Base-by-base conservation (phyloP, 495 filamentous ascomycete species). In the Penicillium silybi region DNA sequence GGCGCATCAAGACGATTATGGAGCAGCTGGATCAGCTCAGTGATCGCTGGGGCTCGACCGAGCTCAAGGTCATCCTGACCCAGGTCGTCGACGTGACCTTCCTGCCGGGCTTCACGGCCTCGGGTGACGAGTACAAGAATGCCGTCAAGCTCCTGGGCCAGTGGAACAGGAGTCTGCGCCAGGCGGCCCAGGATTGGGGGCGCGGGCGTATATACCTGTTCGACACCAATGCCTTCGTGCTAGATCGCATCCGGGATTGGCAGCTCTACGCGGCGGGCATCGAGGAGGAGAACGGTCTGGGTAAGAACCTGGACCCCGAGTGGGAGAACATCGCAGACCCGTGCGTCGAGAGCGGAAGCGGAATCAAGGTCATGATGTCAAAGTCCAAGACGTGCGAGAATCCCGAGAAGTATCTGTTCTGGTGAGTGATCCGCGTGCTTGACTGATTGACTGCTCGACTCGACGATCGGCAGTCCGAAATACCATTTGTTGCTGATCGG, bases 401-500 rank as follows among this genome's bases (percentile, higher is more conserved):
- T 40, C 79, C 76, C 2, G 68, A 75, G 8, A 74, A 68, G 46
- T 80, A 72, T 61, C 67, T 80, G 26, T 80, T 81, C 62, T 79
- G 77, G 79, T 80, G 65, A 66, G 70, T 58, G 17, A n/a, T 13
- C 25, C 23, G 26, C 5, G 46, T 22, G 5, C 18, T 7, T 6
- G 4, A 34, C 22, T 35, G 17, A 1, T 42, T 35, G 26, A 11
- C 40, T 15, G 19, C 25, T 40, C 42, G 5, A 11, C 25, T 27
- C 19, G 15, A 10, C 15, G 52, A 57, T 57, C 53, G 49, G 47
- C 57, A 44, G 2, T 13, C 16, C 27, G 0, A 16, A 39, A 49
- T 53, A 29, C 29, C 17, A 19, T 25, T 50, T 48, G 29, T 20
- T 44, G 25, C 52, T 60, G 43, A 42, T 44, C 40, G 39, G 13